Evolutionary conservation across 1,139 yeast genomes (phyloP).

Genomic region (Cylindricascospora bacillispora): DNA sequence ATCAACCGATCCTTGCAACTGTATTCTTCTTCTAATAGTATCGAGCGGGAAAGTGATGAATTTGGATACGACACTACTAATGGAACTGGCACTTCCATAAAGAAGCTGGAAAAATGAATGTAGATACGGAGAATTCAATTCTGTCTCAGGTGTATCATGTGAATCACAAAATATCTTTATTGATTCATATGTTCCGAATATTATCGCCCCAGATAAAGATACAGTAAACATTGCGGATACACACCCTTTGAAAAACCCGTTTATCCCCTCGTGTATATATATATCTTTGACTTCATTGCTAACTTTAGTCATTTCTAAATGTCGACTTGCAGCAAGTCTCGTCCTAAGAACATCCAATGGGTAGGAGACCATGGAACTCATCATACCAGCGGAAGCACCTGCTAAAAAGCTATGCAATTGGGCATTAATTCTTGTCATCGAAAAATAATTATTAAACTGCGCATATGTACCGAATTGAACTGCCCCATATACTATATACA

Average conservation of each 20-base stretch:
- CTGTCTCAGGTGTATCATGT: conserved; percentile 2
- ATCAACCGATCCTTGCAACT: conserved; percentile 38
- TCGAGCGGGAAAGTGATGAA: conserved; percentile 75
- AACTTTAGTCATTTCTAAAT: conserved; percentile 5
- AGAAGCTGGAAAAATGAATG: conserved; percentile 30
- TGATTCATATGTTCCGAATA: conserved; percentile 55
- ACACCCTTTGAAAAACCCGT: conserved; percentile 54
- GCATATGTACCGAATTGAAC: conserved; percentile 70
- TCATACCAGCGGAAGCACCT: conserved; percentile 68
- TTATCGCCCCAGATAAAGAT: conserved; percentile 52
- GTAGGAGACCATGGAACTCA: conserved; percentile 63
- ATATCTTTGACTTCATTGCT: conserved; percentile 32
- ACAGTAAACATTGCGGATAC: conserved; percentile 51
- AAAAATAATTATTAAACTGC: conserved; percentile 34
- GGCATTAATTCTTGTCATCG: conserved; percentile 21
- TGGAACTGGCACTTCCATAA: conserved; percentile 57
- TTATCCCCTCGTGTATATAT: conserved; percentile 35
- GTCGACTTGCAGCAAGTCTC: conserved; percentile 50
- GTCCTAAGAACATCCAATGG: conserved; percentile 86
- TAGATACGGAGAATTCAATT: conserved; percentile 3
- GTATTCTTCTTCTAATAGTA: conserved; percentile 65
- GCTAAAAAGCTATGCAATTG: conserved; percentile 38
- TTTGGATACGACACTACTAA: conserved; percentile 70
- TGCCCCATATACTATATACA: conserved; percentile 79
- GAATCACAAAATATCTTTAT: conserved; percentile 18